phyloP scores from a whole-genome alignment of 768 basidiomycete genomes.

The Leucocoprinus leucothites region DNA sequence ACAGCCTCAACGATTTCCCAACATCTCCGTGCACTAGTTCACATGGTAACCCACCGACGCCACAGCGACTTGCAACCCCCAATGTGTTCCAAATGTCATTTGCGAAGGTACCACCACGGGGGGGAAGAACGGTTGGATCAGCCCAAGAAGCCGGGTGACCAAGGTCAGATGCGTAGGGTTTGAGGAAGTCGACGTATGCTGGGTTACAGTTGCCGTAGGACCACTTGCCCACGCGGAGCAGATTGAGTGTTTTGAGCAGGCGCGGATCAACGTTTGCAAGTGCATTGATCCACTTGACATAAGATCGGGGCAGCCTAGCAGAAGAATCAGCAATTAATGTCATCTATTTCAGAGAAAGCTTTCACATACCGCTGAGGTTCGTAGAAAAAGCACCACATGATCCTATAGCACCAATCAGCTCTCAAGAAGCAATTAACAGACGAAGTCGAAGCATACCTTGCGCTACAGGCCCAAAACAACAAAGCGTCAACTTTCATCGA shows the following conservation, averaged over 20 bases:
- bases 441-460: constrained; percentile 47
- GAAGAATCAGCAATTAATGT: neutral
- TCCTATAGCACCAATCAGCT: constrained; percentile 38
- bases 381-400: constrained; percentile 91
- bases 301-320: constrained; percentile 54
- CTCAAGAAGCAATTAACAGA: constrained; percentile 6
- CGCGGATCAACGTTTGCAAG: constrained; percentile 67
- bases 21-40: constrained; percentile 68
- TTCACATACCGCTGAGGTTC: constrained; percentile 57
- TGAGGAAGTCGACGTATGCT: constrained; percentile 37
- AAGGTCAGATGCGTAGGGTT: constrained; percentile 47
- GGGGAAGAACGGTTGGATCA: constrained; percentile 55
- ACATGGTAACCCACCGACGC: constrained; percentile 73
- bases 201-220: constrained; percentile 50
- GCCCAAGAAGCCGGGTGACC: constrained; percentile 64
- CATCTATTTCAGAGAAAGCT: neutral
- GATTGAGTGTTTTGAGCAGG: constrained; percentile 50
- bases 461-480: constrained; percentile 75
- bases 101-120: constrained; percentile 55
- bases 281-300: constrained; percentile 76
- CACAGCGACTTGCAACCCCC: constrained; percentile 46
- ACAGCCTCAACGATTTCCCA: constrained; percentile 42
- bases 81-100: constrained; percentile 52
- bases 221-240: constrained; percentile 54
- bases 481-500: constrained; percentile 60